These are phyloP conservation scores for Vararia minispora DNA, from an alignment of 768 basidiomycete species.

Conservation along the genomic window DNA sequence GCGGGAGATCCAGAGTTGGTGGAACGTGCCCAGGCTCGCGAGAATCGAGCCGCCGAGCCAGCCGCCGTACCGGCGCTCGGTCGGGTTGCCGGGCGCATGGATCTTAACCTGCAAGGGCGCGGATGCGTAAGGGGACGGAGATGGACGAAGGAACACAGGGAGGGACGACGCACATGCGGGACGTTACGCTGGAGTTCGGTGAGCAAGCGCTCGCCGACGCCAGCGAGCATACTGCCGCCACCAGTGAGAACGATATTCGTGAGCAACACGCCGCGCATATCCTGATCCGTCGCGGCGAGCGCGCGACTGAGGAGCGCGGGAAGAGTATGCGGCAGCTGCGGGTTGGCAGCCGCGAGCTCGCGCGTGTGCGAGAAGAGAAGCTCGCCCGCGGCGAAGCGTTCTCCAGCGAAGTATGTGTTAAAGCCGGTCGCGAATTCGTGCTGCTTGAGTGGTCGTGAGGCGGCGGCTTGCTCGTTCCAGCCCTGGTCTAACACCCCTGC, in stretches of 20 bases:
- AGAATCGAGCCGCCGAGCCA: constrained; percentile 97
- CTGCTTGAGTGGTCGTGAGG: constrained; percentile 43
- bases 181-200: constrained; percentile 66
- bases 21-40: constrained; percentile 93
- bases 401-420: constrained; percentile 69
- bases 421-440: constrained; percentile 98
- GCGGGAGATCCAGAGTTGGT: constrained; percentile 90
- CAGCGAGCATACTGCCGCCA: constrained; percentile 78
- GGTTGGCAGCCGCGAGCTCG: constrained; percentile 35
- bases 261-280: constrained; percentile 81
- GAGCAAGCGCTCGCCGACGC: constrained; percentile 75
- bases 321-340: constrained; percentile 64
- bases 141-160: not conserved
- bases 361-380: constrained; percentile 72
- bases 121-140: not conserved
- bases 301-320: constrained; percentile 68
- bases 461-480: constrained; percentile 75
- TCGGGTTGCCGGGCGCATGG: constrained; percentile 82
- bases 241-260: constrained; percentile 95
- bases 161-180: constrained; percentile 52
- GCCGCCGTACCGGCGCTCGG: constrained; percentile 82
- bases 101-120: constrained; percentile 61
- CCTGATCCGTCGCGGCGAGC: constrained; percentile 79
- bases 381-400: constrained; percentile 80
- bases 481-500: constrained; percentile 78